Conservation (phyloP, 306 rosid genomes). For the Cucurbita maxima region DNA sequence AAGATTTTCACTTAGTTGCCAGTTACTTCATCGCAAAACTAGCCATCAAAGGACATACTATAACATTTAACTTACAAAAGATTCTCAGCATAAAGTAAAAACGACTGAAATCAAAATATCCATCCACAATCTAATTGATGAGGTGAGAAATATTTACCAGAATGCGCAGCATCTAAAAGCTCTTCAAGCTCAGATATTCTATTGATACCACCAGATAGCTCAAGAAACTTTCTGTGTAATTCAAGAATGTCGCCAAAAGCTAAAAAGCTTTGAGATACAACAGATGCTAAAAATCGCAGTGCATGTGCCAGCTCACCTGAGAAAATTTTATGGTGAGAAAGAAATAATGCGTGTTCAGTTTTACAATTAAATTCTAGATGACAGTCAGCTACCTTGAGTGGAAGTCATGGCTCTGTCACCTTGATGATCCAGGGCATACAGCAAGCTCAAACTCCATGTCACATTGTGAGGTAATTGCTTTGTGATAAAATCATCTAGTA, state of each 20-base stretch:
- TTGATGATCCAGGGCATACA: constrained; percentile 79
- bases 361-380: not conserved
- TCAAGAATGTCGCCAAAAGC: constrained; percentile 98
- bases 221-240: constrained; percentile 72
- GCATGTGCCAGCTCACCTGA: constrained; percentile 98
- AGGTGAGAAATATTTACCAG: constrained; percentile 36
- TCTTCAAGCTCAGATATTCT: constrained; percentile 94
- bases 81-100: not conserved
- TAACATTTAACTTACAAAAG: not conserved
- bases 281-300: constrained; percentile 92
- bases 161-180: constrained; percentile 65
- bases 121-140: not conserved
- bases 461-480: constrained; percentile 98
- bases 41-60: not conserved
- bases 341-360: not conserved
- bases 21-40: not conserved
- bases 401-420: constrained; percentile 74
- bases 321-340: constrained; percentile 7
- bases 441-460: constrained; percentile 93
- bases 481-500: constrained; percentile 81
- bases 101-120: not conserved
- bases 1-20: not conserved
- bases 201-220: constrained; percentile 86
- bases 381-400: constrained; percentile 52
- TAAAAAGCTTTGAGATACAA: constrained; percentile 96